Evolutionary conservation across 805 yeast genomes (phyloP), one percentile per base, ranked within the genome.

Genomic region (Cyberlindnera meyerae): DNA sequence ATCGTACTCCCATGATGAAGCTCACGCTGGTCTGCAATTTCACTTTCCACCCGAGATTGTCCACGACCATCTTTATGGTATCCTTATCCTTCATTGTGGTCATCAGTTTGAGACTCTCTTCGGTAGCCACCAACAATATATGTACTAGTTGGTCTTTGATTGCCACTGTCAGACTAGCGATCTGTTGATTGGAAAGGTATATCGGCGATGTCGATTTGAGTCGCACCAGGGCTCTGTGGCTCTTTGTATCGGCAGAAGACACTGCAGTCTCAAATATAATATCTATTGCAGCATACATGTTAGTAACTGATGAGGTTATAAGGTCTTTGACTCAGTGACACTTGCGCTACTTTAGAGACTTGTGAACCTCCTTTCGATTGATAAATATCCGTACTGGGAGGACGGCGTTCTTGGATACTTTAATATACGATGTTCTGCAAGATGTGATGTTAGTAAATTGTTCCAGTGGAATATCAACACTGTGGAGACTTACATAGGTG

Each of bases 171-270:
- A 53, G 39, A 9, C 42, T 39, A 5, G 27, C 8, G 4, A 52
- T 29, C 34, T 53, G 55, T 6, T 37, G 25, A 28, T 53, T 52
- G 6, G 53, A 50, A 8, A 53, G 33, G 25, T 47, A 37, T 0
- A 52, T 36, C 12, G 42, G 24, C 1, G 42, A 15, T n/a, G 47
- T 39, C 9, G 43, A 39, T 15, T 33, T 28, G 14, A 48, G 32
- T 2, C 49, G 24, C 2, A 51, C 47, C 8, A 51, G 15, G 0
- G 52, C 50, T 17, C 40, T 33, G 18, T 49, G 53, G 24, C 31
- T 39, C 16, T 34, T 38, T 3, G 53, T 49, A 8, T 43, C 38
- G 2, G 44, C 40, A 4, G 52, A 42, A 3, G 50, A 39, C 4
- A 51, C 44, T 2, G 47, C 54, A 11, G 51, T 44, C 33, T 50